Base-by-base conservation (phyloP, 306 rosid species). In the Prunus campanulata region DNA sequence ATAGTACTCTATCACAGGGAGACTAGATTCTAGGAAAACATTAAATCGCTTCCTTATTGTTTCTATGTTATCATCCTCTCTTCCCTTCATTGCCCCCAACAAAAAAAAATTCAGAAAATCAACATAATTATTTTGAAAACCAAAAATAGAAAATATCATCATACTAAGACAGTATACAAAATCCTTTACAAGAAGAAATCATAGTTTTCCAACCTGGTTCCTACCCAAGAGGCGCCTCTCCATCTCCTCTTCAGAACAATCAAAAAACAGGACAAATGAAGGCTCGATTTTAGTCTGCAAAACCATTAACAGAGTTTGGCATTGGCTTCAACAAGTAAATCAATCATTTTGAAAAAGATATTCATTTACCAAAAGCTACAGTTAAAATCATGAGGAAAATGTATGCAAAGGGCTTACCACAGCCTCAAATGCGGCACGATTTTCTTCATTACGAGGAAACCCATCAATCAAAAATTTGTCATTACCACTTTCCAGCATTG, bases 361-460 rank as follows among this genome's bases (percentile, higher is more conserved):
- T 50, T 4, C 16, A 73, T 25, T 15, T 12, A 55, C 71, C 29
- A 32, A 32, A 35, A 48, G 14, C 16, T 30, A n/a, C 6, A 72
- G 24, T 75, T 15, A 19, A 61, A 60, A 25, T 19, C 59, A 73
- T 6, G 24, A 46, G 4, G 27, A 20, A 65, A 14, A 60, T 9
- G 64, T 62, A 24, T 66, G 65, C 50, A 60, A 64, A 74, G 20
- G 80, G 63, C 88, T 85, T 81, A 95, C 99, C 83, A 90, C 98
- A 6, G 77, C 83, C 86, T 96, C 99, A 84, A 96, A 96, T 56
- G 99, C 99, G 44, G 98, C 98, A 81, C 97, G 99, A 77, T 92
- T 96, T 91, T 96, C 99, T 87, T 96, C 98, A 74, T 96, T 92
- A 62, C 99, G 99, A 64, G 99, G 99, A 82, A 96, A 96, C 70